Evolutionary conservation across 805 yeast genomes (phyloP).

Genomic region (Yarrowia sp.): DNA sequence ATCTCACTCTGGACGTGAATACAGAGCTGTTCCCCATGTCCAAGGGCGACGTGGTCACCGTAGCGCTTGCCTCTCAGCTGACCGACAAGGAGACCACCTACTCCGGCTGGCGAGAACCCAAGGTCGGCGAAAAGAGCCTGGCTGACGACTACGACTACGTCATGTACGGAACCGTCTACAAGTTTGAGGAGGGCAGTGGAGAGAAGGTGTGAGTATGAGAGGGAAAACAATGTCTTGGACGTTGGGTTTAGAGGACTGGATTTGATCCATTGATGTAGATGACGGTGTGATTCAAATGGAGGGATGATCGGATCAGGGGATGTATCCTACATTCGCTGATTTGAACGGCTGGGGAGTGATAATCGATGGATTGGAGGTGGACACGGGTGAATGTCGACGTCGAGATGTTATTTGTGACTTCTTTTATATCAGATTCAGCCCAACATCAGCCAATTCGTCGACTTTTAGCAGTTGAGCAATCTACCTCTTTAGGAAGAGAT

Average conservation of each 20-base stretch:
- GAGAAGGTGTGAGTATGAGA: conserved; percentile 53
- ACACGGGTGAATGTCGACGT: too few species aligned
- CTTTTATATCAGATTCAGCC: too few species aligned
- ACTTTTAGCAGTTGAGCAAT: not conserved
- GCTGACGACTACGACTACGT: conserved; percentile 98
- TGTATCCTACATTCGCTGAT: too few species aligned
- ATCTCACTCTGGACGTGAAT: conserved; percentile 86
- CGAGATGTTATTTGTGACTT: too few species aligned
- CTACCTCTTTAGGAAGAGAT: too few species aligned
- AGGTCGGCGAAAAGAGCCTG: conserved; percentile 78
- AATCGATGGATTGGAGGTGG: too few species aligned
- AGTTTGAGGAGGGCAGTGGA: conserved; percentile 84
- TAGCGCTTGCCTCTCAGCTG: conserved; percentile 82
- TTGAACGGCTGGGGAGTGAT: too few species aligned
- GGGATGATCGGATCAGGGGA: too few species aligned
- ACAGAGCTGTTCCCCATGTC: conserved; percentile 89
- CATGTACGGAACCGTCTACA: conserved; percentile 97
- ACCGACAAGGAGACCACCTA: conserved; percentile 56
- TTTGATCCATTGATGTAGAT: too few species aligned
- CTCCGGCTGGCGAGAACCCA: conserved; percentile 85
- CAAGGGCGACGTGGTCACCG: conserved; percentile 76
- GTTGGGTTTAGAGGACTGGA: too few species aligned
- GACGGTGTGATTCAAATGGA: not conserved
- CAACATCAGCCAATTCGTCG: not conserved
- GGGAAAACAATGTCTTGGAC: too few species aligned